These are phyloP conservation scores for Erysimum cheiranthoides DNA, from an alignment of 345 rosid genomes.

Conservation along the genomic window DNA sequence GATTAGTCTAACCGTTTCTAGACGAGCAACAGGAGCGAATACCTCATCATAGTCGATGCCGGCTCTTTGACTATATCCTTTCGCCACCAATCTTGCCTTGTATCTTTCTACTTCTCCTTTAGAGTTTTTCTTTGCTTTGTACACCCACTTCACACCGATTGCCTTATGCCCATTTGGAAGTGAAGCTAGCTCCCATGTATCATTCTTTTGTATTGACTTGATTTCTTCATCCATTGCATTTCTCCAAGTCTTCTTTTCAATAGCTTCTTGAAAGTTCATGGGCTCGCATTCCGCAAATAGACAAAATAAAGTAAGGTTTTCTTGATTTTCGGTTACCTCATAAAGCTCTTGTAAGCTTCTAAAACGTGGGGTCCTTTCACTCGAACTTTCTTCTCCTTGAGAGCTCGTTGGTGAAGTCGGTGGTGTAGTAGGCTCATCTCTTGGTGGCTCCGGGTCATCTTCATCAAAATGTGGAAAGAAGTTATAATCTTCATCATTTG, in stretches of 20 bases:
- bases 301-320: neutral
- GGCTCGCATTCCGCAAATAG: neutral
- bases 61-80: constrained; percentile 1
- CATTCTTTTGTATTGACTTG: too few species aligned
- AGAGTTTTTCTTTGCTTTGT: neutral
- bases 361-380: neutral
- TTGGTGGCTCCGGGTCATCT: neutral
- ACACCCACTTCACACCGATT: neutral
- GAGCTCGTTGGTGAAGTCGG: neutral
- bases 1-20: neutral
- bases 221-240: too few species aligned
- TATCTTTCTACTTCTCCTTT: constrained; percentile 11
- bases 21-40: neutral
- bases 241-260: too few species aligned
- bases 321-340: neutral
- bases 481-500: neutral
- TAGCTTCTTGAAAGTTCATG: neutral
- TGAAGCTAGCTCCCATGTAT: neutral
- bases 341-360: neutral
- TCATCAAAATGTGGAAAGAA: neutral
- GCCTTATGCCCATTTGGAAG: neutral
- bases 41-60: constrained; percentile 3
- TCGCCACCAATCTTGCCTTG: neutral
- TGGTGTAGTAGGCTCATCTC: neutral
- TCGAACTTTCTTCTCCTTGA: neutral